Conservation (phyloP, 1,139 yeast species). For the Lodderomyces orthopsilosis region DNA sequence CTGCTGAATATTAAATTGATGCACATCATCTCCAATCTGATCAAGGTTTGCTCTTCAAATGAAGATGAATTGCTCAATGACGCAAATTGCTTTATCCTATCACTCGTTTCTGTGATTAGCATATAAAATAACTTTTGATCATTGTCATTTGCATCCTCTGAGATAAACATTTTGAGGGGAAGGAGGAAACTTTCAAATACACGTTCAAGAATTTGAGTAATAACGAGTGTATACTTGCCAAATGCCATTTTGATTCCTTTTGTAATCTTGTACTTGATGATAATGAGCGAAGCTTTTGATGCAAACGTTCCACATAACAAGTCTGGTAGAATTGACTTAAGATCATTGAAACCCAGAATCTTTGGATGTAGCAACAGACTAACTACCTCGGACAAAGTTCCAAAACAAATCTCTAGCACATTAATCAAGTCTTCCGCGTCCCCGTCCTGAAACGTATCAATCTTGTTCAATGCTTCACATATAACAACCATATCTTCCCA, state of each 20-base stretch:
- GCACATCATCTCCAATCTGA: conserved; percentile 10
- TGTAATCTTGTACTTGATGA: not conserved
- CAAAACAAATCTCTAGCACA: not conserved
- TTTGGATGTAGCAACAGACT: not conserved
- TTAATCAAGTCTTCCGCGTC: not conserved
- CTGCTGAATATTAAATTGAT: conserved; percentile 11
- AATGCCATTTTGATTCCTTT: conserved; percentile 1
- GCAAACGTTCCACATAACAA: conserved; percentile 2
- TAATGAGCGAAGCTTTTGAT: not conserved
- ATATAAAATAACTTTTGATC: not conserved
- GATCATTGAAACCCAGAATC: not conserved
- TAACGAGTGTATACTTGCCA: not conserved
- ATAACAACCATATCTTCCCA: conserved; percentile 3
- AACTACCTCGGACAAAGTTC: not conserved
- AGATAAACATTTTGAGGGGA: not conserved
- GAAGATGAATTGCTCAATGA: conserved; percentile 2
- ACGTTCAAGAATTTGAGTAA: not conserved
- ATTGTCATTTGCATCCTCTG: not conserved
- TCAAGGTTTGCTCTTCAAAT: conserved; percentile 11
- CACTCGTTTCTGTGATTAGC: conserved; percentile 8
- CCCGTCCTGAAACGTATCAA: not conserved
- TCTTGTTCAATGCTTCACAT: conserved; percentile 3
- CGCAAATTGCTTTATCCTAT: conserved; percentile 10
- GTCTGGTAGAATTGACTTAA: not conserved
- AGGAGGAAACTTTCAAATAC: not conserved